These are phyloP conservation scores for Trichoderma gamsii DNA, from an alignment of 495 filamentous ascomycete species.

Conservation along the genomic window DNA sequence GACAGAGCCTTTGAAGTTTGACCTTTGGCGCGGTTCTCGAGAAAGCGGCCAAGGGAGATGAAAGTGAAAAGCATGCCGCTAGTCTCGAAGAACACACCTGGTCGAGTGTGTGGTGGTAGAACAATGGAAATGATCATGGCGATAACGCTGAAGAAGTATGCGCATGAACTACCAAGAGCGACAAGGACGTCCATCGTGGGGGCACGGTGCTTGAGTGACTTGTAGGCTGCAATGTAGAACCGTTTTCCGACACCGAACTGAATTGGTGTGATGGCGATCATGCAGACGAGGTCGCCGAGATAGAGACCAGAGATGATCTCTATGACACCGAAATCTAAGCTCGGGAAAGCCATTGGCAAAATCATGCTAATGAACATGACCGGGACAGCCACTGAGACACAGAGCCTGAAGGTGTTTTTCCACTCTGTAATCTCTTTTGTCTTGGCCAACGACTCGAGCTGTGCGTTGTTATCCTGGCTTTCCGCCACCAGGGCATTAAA, in stretches of 20 bases:
- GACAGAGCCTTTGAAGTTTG: slow-evolving; percentile 94
- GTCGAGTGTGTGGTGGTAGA: slow-evolving; percentile 62
- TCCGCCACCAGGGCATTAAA: slow-evolving; percentile 88
- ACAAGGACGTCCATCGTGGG: slow-evolving; percentile 98
- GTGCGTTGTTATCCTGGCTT: slow-evolving; percentile 91
- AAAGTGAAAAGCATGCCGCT: slow-evolving; percentile 99
- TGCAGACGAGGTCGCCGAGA: slow-evolving; percentile 78
- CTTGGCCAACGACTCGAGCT: slow-evolving; percentile 91
- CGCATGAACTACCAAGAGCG: slow-evolving; percentile 88
- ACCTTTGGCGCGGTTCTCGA: slow-evolving; percentile 94
- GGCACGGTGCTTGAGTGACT: slow-evolving; percentile 77
- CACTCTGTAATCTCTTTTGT: slow-evolving; percentile 94
- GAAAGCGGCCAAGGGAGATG: slow-evolving; percentile 81
- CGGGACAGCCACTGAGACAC: slow-evolving; percentile 74
- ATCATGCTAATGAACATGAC: slow-evolving; percentile 93
- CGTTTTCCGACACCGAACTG: slow-evolving; percentile 94
- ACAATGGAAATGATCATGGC: slow-evolving; percentile 80
- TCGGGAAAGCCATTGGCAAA: slow-evolving; percentile 68
- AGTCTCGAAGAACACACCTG: slow-evolving; percentile 90
- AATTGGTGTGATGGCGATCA: slow-evolving; percentile 79
- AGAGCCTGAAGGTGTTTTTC: slow-evolving; percentile 70
- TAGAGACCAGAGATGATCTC: slow-evolving; percentile 68
- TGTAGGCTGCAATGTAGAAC: slow-evolving; percentile 88
- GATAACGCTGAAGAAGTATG: slow-evolving; percentile 92
- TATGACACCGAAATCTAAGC: slow-evolving; percentile 66